phyloP scores from a whole-genome alignment of 176 grass and related monocot species.

The Aegilops umbellulata region DNA sequence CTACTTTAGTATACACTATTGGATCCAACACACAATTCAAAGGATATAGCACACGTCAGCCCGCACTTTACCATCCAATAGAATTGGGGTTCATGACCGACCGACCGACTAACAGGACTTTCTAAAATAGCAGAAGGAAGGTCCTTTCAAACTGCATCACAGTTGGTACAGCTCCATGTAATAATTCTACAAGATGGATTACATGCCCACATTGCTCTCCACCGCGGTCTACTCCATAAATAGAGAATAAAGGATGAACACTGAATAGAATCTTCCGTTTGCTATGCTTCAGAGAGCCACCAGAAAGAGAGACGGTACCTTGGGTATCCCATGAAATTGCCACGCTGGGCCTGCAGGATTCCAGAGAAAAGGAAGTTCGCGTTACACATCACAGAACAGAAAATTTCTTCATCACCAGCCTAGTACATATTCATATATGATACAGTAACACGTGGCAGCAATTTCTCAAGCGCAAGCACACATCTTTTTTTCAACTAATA shows the following conservation, averaged over 20 bases:
- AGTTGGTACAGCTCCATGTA: not conserved
- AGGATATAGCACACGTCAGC: not conserved
- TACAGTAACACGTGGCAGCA: not conserved
- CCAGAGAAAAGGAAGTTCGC: not conserved
- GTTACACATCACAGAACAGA: not conserved
- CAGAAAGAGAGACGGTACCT: slow-evolving; percentile 26
- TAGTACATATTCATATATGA: not conserved
- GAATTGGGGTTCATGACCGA: not conserved
- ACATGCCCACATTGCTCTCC: not conserved
- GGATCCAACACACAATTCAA: not conserved
- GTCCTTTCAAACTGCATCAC: not conserved
- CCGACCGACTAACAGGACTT: not conserved
- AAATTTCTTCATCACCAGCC: not conserved
- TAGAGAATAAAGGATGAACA: not conserved
- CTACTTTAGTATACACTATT: not conserved
- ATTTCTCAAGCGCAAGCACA: not conserved
- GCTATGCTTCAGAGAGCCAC: not conserved
- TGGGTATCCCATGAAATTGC: slow-evolving; percentile 30
- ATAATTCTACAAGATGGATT: not conserved
- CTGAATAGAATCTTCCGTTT: not conserved
- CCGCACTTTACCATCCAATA: not conserved
- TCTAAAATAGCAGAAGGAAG: not conserved
- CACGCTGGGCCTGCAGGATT: slow-evolving; percentile 28
- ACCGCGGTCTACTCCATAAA: not conserved
- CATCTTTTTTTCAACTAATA: not conserved